These are phyloP conservation scores for Leccinum solheimii DNA, from an alignment of 1,284 basidiomycete species.

Conservation along the genomic window DNA sequence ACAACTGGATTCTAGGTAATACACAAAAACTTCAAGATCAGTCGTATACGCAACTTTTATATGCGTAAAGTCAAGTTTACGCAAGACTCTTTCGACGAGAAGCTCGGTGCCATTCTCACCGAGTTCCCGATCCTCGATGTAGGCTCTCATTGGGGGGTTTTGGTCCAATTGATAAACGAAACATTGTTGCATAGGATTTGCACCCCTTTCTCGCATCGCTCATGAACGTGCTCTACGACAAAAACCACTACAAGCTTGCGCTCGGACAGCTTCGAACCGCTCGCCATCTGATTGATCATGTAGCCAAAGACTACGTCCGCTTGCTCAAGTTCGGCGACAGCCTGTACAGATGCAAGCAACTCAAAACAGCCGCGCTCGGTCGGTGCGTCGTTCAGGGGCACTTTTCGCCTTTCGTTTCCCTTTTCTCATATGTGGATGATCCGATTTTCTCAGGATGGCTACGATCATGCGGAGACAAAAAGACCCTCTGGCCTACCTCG, in stretches of 20 bases:
- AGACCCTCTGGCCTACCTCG: constrained; percentile 93
- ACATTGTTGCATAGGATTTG: constrained; percentile 63
- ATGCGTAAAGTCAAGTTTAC: constrained; percentile 99
- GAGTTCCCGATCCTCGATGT: constrained; percentile 98
- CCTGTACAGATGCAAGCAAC: constrained; percentile 94
- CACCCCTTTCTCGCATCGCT: constrained; percentile 93
- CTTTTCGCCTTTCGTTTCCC: neutral
- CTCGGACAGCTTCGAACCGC: constrained; percentile 93
- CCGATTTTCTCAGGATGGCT: constrained; percentile 69
- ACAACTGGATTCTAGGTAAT: constrained; percentile 61
- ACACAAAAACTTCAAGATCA: constrained; percentile 99
- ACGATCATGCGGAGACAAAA: constrained; percentile 97
- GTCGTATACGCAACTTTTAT: constrained; percentile 91
- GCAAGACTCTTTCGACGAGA: constrained; percentile 97
- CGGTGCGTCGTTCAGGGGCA: constrained; percentile 53
- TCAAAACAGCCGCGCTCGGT: constrained; percentile 92
- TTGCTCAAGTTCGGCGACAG: constrained; percentile 96
- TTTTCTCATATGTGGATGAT: constrained; percentile 5
- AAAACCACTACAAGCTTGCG: constrained; percentile 98
- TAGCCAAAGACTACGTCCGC: constrained; percentile 94
- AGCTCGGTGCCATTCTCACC: constrained; percentile 88
- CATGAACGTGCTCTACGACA: constrained; percentile 97
- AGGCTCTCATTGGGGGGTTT: constrained; percentile 31
- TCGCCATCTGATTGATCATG: constrained; percentile 91
- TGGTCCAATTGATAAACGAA: neutral